Percentiles rank a stretch among this genome's conserved stretches.
Evolutionary conservation across 2,329 filamentous ascomycete genomes (phyloP).

Genomic region (Emericellopsis atlantica): DNA sequence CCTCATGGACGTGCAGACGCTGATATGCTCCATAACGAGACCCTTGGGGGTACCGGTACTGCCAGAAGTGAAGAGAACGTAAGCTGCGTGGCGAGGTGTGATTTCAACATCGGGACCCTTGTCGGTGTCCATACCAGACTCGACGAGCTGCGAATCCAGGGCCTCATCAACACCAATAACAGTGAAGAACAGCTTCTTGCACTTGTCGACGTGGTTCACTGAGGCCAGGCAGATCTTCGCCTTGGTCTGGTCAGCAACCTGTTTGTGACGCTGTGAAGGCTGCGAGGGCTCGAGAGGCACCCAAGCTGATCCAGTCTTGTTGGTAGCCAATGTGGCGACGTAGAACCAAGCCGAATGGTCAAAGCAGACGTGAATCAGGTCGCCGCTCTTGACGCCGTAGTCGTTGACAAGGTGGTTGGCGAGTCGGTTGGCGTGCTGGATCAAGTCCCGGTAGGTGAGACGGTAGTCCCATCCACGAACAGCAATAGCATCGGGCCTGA

Average conservation of each 20-base stretch:
- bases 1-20: constrained; percentile 1
- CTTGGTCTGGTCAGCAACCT: constrained; percentile 1
- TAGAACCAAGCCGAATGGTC: constrained; percentile 8
- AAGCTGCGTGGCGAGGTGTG: constrained; percentile 6
- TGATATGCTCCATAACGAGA: constrained; percentile 7
- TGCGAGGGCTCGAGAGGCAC: constrained; percentile 7
- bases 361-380: constrained; percentile 7
- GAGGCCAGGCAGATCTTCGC: constrained; percentile 1
- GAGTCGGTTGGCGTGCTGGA: neutral
- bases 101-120: neutral
- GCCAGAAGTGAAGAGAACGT: constrained; percentile 9
- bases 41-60: constrained; percentile 9
- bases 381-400: neutral
- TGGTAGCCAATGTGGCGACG: constrained; percentile 8
- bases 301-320: constrained; percentile 12
- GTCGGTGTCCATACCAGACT: neutral
- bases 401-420: neutral
- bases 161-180: neutral
- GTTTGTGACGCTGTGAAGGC: neutral
- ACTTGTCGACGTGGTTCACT: neutral
- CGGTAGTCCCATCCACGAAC: constrained; percentile 16
- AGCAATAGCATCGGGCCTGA: constrained; percentile 16
- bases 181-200: neutral
- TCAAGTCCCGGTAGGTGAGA: neutral
- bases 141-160: neutral